Percentiles rank a stretch among this genome's conserved stretches.
Evolutionary conservation across 495 filamentous ascomycete species (phyloP).

Genomic region (Thozetella sp.): DNA sequence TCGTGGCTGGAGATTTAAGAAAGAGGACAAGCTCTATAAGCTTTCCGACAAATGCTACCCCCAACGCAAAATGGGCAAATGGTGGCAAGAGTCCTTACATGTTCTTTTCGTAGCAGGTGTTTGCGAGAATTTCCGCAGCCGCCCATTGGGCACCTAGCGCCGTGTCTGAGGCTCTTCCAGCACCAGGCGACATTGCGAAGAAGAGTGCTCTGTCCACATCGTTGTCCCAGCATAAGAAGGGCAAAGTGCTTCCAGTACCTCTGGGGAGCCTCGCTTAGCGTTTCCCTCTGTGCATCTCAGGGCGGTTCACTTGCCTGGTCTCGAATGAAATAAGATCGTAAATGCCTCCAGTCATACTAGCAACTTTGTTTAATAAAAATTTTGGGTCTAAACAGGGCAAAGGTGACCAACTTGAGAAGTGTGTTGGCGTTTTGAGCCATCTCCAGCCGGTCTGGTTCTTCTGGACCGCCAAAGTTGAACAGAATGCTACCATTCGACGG

Average conservation of each 20-base stretch:
- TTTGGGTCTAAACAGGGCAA: background rate
- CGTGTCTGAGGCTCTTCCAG: constrained; percentile 18
- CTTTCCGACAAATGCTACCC: too few relatives aligned
- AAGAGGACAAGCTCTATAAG: too few relatives aligned
- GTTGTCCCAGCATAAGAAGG: constrained; percentile 34
- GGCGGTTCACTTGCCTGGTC: constrained; percentile 25
- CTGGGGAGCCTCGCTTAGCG: constrained; percentile 10
- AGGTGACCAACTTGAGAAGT: background rate
- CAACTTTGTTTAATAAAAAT: background rate
- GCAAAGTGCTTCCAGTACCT: constrained; percentile 35
- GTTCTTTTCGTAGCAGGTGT: constrained; percentile 12
- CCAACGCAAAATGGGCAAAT: too few relatives aligned
- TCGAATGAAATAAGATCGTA: constrained; percentile 43
- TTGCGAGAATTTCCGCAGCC: constrained; percentile 7
- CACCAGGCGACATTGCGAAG: background rate
- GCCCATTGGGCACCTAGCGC: constrained; percentile 23
- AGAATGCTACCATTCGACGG: constrained; percentile 40
- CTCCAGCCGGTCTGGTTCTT: constrained; percentile 16
- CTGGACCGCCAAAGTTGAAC: constrained; percentile 49
- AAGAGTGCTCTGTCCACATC: background rate
- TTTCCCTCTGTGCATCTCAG: background rate
- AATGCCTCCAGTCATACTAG: constrained; percentile 30
- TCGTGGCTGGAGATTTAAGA: too few relatives aligned
- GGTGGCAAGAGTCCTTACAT: too few relatives aligned
- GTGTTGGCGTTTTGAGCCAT: constrained; percentile 14